Conservation (phyloP, 2,329 filamentous ascomycete species). For the Niveomyces coronatus region DNA sequence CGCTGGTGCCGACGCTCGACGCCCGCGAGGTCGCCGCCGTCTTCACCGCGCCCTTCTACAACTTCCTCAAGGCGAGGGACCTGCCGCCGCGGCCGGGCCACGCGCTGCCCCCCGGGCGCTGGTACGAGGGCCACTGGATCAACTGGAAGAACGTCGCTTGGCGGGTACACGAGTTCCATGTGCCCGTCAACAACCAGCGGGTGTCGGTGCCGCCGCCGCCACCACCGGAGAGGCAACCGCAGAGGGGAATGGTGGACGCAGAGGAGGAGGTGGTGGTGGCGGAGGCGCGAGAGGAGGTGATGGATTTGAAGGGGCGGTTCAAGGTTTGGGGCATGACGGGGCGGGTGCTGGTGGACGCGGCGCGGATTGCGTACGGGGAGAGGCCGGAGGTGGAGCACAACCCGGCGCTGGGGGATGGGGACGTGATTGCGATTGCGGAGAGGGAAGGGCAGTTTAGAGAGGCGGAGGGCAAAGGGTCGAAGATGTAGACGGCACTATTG, state of each 20-base stretch:
- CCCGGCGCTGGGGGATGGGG: slow-evolving; percentile 40
- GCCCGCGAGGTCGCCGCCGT: slow-evolving; percentile 88
- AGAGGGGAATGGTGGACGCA: no score
- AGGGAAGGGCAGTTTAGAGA: slow-evolving; percentile 39
- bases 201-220: slow-evolving; percentile 55
- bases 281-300: slow-evolving; percentile 33
- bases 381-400: slow-evolving; percentile 76
- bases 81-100: slow-evolving; percentile 32
- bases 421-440: slow-evolving; percentile 36
- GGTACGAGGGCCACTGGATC: slow-evolving; percentile 81
- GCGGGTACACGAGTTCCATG: slow-evolving; percentile 86
- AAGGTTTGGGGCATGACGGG: slow-evolving; percentile 95
- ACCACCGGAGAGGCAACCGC: no score
- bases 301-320: slow-evolving; percentile 44
- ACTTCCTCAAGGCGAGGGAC: slow-evolving; percentile 60
- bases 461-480: slow-evolving; percentile 15
- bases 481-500: slow-evolving; percentile 16
- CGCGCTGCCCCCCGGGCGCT: slow-evolving; percentile 45
- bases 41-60: slow-evolving; percentile 80
- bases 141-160: slow-evolving; percentile 70
- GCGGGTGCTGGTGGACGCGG: slow-evolving; percentile 78
- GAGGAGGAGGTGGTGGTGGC: slow-evolving; percentile 32
- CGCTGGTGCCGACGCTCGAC: slow-evolving; percentile 70
- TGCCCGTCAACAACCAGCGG: slow-evolving; percentile 62
- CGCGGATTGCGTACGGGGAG: slow-evolving; percentile 70